Evolutionary conservation across 371 early-diverging fungal species (phyloP), one percentile per base, ranked within the genome.

Genomic region (Saksenaea vasiformis): DNA sequence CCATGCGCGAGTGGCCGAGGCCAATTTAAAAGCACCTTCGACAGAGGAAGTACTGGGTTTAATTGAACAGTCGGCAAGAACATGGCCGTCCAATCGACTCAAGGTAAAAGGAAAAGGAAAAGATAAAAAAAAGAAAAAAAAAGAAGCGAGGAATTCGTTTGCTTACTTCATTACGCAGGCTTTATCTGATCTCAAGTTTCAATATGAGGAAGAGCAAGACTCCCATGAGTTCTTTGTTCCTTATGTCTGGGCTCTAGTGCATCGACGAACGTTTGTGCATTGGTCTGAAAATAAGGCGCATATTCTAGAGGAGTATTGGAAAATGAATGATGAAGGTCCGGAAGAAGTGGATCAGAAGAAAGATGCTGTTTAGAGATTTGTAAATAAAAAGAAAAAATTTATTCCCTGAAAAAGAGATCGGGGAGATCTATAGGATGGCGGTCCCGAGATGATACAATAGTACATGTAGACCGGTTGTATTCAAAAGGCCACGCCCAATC

Each of bases 231-330:
- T 92, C 62, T 89, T 88, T 73, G 77, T 88, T 51, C 90, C 91
- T 1, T 91, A 89, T 69, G 83, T 88, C 5, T 92, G 92, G 92
- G 82, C 84, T 5, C 54, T 89, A 4, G 69, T 86, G 28, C 82
- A 87, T 66, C 68, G 83, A 37, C 79, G 79, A 38, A 74, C 76
- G 26, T 85, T 85, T 69, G 85, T 90, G 54, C 86, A 88, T 55
- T 91, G 91, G 91, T 87, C 86, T 62, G 86, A 85, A 44, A 85
- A 86, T 24, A 88, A 86, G 44, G 76, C 86, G 4, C 80, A 77
- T 60, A 78, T 87, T 31, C 60, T 87, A 55, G 75, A 84, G 22
- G 79, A 76, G 34, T 85, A 83, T 64, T 66, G 77, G 31, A 56
- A 59, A n/a, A 60, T 69, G 58, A 72, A 72, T 66, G 60, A 62